Conservation (phyloP, 306 rosid species). For the Fragaria vesca region DNA sequence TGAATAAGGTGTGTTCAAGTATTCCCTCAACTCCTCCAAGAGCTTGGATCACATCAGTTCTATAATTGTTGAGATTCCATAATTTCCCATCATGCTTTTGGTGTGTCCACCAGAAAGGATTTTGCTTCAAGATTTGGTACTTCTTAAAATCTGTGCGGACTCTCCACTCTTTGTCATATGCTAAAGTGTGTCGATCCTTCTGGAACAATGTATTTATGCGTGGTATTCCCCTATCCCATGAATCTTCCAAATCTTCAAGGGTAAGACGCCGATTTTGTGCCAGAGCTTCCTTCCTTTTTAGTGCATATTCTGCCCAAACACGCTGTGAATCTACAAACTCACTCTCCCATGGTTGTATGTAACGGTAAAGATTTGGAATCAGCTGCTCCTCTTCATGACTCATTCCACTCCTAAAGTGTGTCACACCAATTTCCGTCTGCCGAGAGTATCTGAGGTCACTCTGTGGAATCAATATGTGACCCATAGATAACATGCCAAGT, state of each 20-base stretch:
- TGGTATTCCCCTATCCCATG: conserved; percentile 98
- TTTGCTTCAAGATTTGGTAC: conserved; percentile 93
- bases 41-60: conserved; percentile 98
- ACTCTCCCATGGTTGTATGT: conserved; percentile 98
- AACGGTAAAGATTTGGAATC: conserved; percentile 90
- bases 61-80: conserved; percentile 94
- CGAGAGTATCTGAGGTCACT: conserved; percentile 95
- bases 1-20: conserved; percentile 94
- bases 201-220: conserved; percentile 94
- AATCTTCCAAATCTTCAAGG: conserved; percentile 97
- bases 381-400: conserved; percentile 96
- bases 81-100: conserved; percentile 96
- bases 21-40: conserved; percentile 99
- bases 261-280: conserved; percentile 96
- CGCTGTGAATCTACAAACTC: conserved; percentile 96
- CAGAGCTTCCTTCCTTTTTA: conserved; percentile 94
- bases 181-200: conserved; percentile 94
- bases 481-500: conserved; percentile 98
- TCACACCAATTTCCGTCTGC: conserved; percentile 97
- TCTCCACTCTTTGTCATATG: conserved; percentile 99
- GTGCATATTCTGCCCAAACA: conserved; percentile 98
- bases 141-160: conserved; percentile 95
- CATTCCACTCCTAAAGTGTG: conserved; percentile 99
- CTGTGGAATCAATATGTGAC: conserved; percentile 97
- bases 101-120: conserved; percentile 99